These are phyloP conservation scores for Zalerion maritima DNA, from an alignment of 495 filamentous ascomycete species.

Conservation along the genomic window DNA sequence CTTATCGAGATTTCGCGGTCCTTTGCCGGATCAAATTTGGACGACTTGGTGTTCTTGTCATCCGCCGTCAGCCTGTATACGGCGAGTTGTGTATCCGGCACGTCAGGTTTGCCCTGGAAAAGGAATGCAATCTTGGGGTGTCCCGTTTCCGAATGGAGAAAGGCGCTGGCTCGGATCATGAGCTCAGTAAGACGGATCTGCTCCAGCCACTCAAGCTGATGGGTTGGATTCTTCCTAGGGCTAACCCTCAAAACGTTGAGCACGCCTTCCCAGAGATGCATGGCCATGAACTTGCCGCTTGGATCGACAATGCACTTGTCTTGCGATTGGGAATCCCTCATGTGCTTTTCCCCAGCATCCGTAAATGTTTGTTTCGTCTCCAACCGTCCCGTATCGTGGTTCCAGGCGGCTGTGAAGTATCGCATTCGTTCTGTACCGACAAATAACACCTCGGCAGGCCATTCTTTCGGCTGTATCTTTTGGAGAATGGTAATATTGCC, in stretches of 20 bases:
- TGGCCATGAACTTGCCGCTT: slow-evolving; percentile 59
- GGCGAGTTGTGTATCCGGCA: slow-evolving; percentile 42
- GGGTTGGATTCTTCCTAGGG: slow-evolving; percentile 37
- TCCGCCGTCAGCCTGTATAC: slow-evolving; percentile 40
- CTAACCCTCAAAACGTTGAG: slow-evolving; percentile 52
- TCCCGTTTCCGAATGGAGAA: slow-evolving; percentile 58
- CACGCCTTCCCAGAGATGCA: slow-evolving; percentile 82
- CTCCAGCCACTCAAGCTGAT: slow-evolving; percentile 50
- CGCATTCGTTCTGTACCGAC: slow-evolving; percentile 78
- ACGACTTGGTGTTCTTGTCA: slow-evolving; percentile 30
- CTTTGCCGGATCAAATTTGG: slow-evolving; percentile 27
- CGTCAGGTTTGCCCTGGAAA: slow-evolving; percentile 58
- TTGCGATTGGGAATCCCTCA: slow-evolving; percentile 60
- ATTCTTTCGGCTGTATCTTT: slow-evolving; percentile 58
- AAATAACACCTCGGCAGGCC: slow-evolving; percentile 74
- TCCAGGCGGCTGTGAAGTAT: slow-evolving; percentile 84
- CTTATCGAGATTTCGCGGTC: slow-evolving; percentile 37
- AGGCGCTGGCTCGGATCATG: slow-evolving; percentile 67
- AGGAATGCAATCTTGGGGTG: slow-evolving; percentile 71
- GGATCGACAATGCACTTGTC: slow-evolving; percentile 76
- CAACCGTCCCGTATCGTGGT: slow-evolving; percentile 42
- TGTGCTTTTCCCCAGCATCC: slow-evolving; percentile 64
- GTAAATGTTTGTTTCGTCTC: slow-evolving; percentile 55
- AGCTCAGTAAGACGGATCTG: slow-evolving; percentile 72
- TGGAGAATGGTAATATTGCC: slow-evolving; percentile 78